Conservation (phyloP, 129 eudicot genomes). For the Artemisia argyi region DNA sequence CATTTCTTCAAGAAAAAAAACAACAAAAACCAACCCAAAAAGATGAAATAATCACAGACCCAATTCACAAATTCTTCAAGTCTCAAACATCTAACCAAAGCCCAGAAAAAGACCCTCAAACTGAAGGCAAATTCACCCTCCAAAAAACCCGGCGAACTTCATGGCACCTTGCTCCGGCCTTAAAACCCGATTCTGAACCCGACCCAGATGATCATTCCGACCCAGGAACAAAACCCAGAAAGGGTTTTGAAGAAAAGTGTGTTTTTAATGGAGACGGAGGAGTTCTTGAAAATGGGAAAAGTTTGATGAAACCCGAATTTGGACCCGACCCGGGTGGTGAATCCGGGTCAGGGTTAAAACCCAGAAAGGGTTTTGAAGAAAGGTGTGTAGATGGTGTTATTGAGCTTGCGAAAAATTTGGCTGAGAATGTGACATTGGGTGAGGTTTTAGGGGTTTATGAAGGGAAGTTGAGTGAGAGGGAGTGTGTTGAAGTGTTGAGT, state of each 20-base stretch:
- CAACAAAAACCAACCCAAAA: conserved; percentile 22
- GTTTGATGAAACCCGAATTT: conserved; percentile 14
- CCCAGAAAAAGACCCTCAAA: conserved; percentile 48
- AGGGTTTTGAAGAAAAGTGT: conserved; percentile 8
- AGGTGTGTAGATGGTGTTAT: conserved; percentile 37
- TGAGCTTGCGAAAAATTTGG: conserved; percentile 54
- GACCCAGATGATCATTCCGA: background rate
- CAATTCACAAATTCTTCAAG: conserved; percentile 68
- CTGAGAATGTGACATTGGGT: conserved; percentile 66
- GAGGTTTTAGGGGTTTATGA: conserved; percentile 59
- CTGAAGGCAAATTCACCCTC: conserved; percentile 59
- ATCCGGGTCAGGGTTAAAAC: background rate
- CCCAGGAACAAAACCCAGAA: background rate
- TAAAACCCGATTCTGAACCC: conserved; percentile 8
- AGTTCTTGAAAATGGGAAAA: conserved; percentile 52
- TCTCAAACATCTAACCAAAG: conserved; percentile 47
- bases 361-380: conserved; percentile 14
- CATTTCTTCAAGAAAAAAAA: conserved; percentile 56
- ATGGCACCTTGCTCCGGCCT: conserved; percentile 60
- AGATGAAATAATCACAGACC: conserved; percentile 52
- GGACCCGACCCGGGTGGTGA: background rate
- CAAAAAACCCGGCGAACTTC: conserved; percentile 75
- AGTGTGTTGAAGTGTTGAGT: conserved; percentile 69
- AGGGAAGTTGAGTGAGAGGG: conserved; percentile 61
- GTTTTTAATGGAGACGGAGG: conserved; percentile 24